phyloP scores from a whole-genome alignment of 805 yeast genomes.

The Metschnikowia matae region DNA sequence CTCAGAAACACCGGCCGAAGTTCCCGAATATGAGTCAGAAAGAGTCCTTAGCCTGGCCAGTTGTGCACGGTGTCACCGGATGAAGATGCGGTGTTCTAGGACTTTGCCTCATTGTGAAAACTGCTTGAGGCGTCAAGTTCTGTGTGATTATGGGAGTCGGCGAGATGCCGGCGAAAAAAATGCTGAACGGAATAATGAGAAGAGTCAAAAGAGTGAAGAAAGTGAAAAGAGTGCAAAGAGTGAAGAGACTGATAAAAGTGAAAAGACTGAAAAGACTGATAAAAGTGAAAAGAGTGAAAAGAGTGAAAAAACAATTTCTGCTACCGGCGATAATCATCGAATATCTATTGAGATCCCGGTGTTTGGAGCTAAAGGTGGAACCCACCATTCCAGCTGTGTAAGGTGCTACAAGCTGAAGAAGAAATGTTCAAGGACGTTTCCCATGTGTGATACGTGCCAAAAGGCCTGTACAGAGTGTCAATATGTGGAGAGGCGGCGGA shows the following conservation, averaged over 20 bases:
- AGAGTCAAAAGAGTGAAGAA: too few relatives aligned
- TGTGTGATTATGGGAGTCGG: not conserved
- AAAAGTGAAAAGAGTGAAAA: too few relatives aligned
- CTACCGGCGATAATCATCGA: too few relatives aligned
- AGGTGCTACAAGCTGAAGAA: slow-evolving; percentile 41
- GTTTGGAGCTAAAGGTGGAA: slow-evolving; percentile 16
- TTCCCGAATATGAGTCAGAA: not conserved
- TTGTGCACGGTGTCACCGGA: slow-evolving; percentile 1
- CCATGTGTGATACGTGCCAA: slow-evolving; percentile 35
- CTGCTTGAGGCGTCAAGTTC: not conserved
- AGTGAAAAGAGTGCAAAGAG: too few relatives aligned
- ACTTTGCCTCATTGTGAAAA: slow-evolving; percentile 1
- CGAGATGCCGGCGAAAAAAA: not conserved
- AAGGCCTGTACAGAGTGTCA: slow-evolving; percentile 35
- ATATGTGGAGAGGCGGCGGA: slow-evolving; percentile 31
- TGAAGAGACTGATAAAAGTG: too few relatives aligned
- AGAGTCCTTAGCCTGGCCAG: not conserved
- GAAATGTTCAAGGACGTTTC: slow-evolving; percentile 37
- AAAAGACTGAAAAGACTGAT: too few relatives aligned
- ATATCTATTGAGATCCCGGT: slow-evolving; percentile 10
- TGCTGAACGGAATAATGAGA: too few relatives aligned
- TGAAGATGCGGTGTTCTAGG: slow-evolving; percentile 3
- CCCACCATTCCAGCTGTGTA: slow-evolving; percentile 34
- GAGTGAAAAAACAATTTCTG: too few relatives aligned
- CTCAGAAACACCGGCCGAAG: not conserved